A percentile compares a stretch with the other conserved stretches of the same genome.
phyloP scores from a whole-genome alignment of 768 basidiomycete species.

The Auricularia sp. region DNA sequence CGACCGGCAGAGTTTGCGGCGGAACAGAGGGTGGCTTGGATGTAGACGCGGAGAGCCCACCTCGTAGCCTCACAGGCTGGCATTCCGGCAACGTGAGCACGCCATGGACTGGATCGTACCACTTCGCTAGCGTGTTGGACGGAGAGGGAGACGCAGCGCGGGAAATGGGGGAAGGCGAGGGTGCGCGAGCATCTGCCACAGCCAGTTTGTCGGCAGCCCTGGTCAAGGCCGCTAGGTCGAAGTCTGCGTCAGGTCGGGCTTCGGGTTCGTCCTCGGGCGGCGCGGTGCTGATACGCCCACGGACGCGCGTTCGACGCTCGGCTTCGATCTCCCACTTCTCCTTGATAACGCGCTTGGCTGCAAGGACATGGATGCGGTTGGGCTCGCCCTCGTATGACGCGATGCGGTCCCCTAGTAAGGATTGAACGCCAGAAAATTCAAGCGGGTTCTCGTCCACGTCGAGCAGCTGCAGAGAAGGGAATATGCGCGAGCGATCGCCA shows the following conservation, averaged over 20 bases:
- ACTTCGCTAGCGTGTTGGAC: conserved; percentile 1
- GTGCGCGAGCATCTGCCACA: conserved; percentile 13
- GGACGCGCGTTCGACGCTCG: conserved; percentile 26
- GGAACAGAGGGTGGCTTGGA: conserved; percentile 45
- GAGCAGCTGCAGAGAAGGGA: conserved; percentile 41
- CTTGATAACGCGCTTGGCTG: conserved; percentile 62
- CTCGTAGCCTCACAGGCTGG: conserved; percentile 25
- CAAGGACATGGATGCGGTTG: conserved; percentile 43
- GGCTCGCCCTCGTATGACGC: conserved; percentile 26
- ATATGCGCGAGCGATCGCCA: neutral
- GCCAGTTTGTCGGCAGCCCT: conserved; percentile 16
- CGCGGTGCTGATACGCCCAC: neutral
- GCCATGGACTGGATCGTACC: conserved; percentile 5
- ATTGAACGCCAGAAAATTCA: conserved; percentile 38
- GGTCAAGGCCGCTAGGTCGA: conserved; percentile 23
- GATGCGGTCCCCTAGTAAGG: conserved; percentile 2
- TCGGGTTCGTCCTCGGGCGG: neutral
- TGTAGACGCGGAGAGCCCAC: conserved; percentile 3
- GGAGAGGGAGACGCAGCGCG: conserved; percentile 59
- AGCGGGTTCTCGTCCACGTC: conserved; percentile 61
- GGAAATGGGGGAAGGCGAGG: conserved; percentile 25
- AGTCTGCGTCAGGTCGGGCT: conserved; percentile 10
- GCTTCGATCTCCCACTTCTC: conserved; percentile 76
- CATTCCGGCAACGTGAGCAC: conserved; percentile 3
- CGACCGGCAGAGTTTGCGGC: conserved; percentile 57